These are phyloP conservation scores for Medicago truncatula DNA, from an alignment of 306 rosid genomes.

Conservation along the genomic window MtrunA17r5.0-ANR NC_053043.1:51567001-51567500, in stretches of 20 bases:
- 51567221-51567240: background rate
- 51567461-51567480: background rate
- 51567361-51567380: constrained; percentile 41
- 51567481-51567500: background rate
- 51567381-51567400: constrained; percentile 71
- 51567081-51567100: constrained; percentile 85
- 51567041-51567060: constrained; percentile 97
- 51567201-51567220: background rate
- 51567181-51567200: background rate
- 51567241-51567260: constrained; percentile 87
- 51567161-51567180: background rate
- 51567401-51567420: constrained; percentile 92
- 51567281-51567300: constrained; percentile 94
- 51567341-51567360: background rate
- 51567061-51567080: constrained; percentile 78
- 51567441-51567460: constrained; percentile 52
- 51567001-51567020: too few species aligned
- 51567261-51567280: constrained; percentile 67
- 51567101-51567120: constrained; percentile 95
- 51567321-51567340: background rate
- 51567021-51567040: constrained; percentile 60
- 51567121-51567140: constrained; percentile 84
- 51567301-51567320: constrained; percentile 46
- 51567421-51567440: constrained; percentile 97
- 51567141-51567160: constrained; percentile 54